Conservation (phyloP, 805 yeast species). For the Wickerhamomyces alni region DNA sequence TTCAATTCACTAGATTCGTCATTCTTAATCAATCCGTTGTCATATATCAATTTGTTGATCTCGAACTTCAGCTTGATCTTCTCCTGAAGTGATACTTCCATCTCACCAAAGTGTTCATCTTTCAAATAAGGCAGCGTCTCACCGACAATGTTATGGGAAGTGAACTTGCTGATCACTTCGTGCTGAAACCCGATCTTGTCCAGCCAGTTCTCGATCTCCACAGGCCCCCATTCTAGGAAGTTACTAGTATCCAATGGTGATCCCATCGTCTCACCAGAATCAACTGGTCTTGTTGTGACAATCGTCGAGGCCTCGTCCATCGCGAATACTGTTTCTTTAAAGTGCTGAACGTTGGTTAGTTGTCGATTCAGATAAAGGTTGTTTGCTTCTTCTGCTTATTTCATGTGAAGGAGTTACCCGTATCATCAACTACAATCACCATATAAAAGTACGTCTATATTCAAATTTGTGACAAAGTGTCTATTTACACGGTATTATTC, state of each 20-base stretch:
- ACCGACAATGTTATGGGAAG: conserved; percentile 64
- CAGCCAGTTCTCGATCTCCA: conserved; percentile 22
- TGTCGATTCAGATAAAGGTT: too few relatives aligned
- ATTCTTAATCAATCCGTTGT: conserved; percentile 5
- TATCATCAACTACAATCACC: neutral
- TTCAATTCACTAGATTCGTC: conserved; percentile 9
- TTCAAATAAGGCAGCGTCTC: conserved; percentile 62
- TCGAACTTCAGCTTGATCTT: conserved; percentile 57
- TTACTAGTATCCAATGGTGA: neutral
- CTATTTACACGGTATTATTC: too few relatives aligned
- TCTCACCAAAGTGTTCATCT: conserved; percentile 64
- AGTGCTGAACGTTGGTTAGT: neutral
- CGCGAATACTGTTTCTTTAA: neutral
- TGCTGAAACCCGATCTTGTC: conserved; percentile 11
- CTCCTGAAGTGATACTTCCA: conserved; percentile 54
- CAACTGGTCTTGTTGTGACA: conserved; percentile 2
- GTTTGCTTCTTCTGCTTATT: too few relatives aligned
- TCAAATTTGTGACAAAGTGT: too few relatives aligned
- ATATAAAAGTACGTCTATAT: too few relatives aligned
- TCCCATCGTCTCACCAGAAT: neutral
- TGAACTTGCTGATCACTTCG: conserved; percentile 27
- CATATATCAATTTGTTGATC: conserved; percentile 43
- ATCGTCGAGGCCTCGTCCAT: conserved; percentile 1
- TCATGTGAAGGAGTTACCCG: neutral
- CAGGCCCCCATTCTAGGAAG: conserved; percentile 18